These are phyloP conservation scores for Luzula sylvatica DNA, from an alignment of 176 grass and related monocot species.

Conservation along the genomic window DNA sequence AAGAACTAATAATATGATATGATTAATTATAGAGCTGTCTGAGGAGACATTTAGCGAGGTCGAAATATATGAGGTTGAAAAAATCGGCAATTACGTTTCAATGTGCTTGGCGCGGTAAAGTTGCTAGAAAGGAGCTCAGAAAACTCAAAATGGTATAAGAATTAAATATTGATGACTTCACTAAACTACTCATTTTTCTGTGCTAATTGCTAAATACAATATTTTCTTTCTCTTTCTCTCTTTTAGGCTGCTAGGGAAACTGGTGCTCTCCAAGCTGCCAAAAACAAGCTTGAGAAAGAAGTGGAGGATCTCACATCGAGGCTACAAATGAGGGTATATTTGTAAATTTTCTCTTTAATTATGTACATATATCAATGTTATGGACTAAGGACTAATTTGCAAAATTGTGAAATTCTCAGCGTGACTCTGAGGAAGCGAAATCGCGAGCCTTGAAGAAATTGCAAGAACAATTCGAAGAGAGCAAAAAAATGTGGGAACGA, in stretches of 20 bases:
- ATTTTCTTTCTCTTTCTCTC: not conserved
- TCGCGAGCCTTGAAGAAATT: slow-evolving; percentile 71
- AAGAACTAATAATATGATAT: not conserved
- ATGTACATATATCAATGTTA: slow-evolving; percentile 17
- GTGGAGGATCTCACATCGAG: slow-evolving; percentile 91
- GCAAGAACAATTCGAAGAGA: slow-evolving; percentile 54
- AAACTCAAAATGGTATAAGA: slow-evolving; percentile 91
- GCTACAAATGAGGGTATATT: slow-evolving; percentile 78
- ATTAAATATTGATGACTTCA: too few species aligned
- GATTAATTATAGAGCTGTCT: slow-evolving; percentile 50
- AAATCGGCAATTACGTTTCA: slow-evolving; percentile 72
- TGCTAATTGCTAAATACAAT: slow-evolving; percentile 3
- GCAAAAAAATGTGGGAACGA: slow-evolving; percentile 52
- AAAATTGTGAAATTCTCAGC: slow-evolving; percentile 35
- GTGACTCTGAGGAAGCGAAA: slow-evolving; percentile 86
- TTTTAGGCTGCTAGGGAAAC: slow-evolving; percentile 92
- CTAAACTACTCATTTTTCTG: not conserved
- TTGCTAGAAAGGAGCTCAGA: slow-evolving; percentile 76
- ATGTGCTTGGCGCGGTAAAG: slow-evolving; percentile 79
- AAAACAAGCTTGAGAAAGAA: slow-evolving; percentile 95
- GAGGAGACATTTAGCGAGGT: slow-evolving; percentile 48
- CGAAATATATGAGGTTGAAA: slow-evolving; percentile 51
- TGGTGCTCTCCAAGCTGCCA: slow-evolving; percentile 93
- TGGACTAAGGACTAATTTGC: slow-evolving; percentile 16
- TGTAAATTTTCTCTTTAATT: slow-evolving; percentile 19